Evolutionary conservation across 345 rosid species (phyloP).

Genomic region (Atalantia buxifolia): DNA sequence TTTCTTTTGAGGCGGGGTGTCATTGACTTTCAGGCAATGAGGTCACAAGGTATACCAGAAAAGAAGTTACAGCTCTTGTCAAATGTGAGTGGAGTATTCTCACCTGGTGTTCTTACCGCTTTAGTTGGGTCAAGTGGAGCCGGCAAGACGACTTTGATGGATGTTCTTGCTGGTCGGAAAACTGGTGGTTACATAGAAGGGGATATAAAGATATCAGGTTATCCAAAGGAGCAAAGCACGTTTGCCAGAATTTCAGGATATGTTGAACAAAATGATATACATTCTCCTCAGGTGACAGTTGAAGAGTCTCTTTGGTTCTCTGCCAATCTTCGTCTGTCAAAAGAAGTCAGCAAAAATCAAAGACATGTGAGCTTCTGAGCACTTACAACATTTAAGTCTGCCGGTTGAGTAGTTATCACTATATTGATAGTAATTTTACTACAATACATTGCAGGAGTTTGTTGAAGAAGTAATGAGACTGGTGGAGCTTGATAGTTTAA

Average conservation of each 20-base stretch:
- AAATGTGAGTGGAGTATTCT: conserved; percentile 85
- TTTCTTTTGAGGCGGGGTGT: not conserved
- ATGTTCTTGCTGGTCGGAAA: conserved; percentile 94
- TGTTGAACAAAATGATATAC: conserved; percentile 95
- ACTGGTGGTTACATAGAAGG: conserved; percentile 94
- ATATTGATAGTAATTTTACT: conserved; percentile 3
- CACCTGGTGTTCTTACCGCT: conserved; percentile 92
- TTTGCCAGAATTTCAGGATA: conserved; percentile 93
- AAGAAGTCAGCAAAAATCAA: conserved; percentile 62
- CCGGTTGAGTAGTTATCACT: not conserved
- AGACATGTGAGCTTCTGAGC: conserved; percentile 41
- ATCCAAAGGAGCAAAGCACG: conserved; percentile 71
- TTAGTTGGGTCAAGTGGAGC: conserved; percentile 98
- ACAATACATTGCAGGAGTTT: conserved; percentile 59
- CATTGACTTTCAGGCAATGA: conserved; percentile 60
- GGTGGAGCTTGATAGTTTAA: conserved; percentile 73
- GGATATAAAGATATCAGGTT: conserved; percentile 75
- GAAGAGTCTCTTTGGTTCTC: conserved; percentile 93
- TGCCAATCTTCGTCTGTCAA: conserved; percentile 75
- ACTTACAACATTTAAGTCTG: not conserved
- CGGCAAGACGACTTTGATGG: conserved; percentile 95
- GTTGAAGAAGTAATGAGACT: conserved; percentile 92
- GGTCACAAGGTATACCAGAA: conserved; percentile 65
- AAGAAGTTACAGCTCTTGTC: conserved; percentile 66
- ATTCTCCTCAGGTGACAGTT: conserved; percentile 95